These are phyloP conservation scores for Dictyostelium brefeldianum DNA, from an alignment of 78 protist genomes.

Conservation along the genomic window DNA sequence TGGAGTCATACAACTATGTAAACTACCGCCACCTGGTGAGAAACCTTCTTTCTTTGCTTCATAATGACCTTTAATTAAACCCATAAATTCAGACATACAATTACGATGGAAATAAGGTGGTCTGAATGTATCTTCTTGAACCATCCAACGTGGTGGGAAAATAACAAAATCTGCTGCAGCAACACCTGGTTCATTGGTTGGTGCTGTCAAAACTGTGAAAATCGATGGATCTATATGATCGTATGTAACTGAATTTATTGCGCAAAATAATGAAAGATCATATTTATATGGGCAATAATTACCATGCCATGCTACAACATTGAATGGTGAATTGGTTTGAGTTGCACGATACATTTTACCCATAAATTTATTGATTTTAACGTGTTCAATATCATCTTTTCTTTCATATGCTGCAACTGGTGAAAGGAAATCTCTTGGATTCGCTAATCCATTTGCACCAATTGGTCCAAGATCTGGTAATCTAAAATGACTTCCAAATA, in stretches of 20 bases:
- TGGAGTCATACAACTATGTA: slow-evolving; percentile 93
- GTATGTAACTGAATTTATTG: slow-evolving; percentile 93
- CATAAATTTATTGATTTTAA: slow-evolving; percentile 87
- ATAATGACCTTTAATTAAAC: slow-evolving; percentile 93
- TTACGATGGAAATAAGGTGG: slow-evolving; percentile 98
- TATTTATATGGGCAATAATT: slow-evolving; percentile 97
- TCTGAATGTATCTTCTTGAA: slow-evolving; percentile 95
- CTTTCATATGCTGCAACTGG: slow-evolving; percentile 94
- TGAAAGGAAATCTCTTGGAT: slow-evolving; percentile 94
- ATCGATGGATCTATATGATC: slow-evolving; percentile 98
- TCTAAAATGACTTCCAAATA: slow-evolving; percentile 91
- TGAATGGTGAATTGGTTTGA: slow-evolving; percentile 86
- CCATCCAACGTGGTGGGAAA: slow-evolving; percentile 97
- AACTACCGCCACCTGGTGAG: slow-evolving; percentile 87
- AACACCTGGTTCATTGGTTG: slow-evolving; percentile 91
- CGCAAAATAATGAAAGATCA: slow-evolving; percentile 90
- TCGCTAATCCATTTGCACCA: slow-evolving; percentile 98
- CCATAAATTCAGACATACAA: slow-evolving; percentile 97
- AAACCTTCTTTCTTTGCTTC: slow-evolving; percentile 95
- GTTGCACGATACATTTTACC: slow-evolving; percentile 82
- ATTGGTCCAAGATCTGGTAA: slow-evolving; percentile 98
- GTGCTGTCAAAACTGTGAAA: slow-evolving; percentile 97
- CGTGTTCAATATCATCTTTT: neutral
- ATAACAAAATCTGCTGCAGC: slow-evolving; percentile 97
- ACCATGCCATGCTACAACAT: slow-evolving; percentile 99